Percentiles rank a stretch among this genome's conserved stretches.
These are phyloP conservation scores for Ophiocordyceps australis DNA, from an alignment of 2,329 filamentous ascomycete species.

Conservation along the genomic window DNA sequence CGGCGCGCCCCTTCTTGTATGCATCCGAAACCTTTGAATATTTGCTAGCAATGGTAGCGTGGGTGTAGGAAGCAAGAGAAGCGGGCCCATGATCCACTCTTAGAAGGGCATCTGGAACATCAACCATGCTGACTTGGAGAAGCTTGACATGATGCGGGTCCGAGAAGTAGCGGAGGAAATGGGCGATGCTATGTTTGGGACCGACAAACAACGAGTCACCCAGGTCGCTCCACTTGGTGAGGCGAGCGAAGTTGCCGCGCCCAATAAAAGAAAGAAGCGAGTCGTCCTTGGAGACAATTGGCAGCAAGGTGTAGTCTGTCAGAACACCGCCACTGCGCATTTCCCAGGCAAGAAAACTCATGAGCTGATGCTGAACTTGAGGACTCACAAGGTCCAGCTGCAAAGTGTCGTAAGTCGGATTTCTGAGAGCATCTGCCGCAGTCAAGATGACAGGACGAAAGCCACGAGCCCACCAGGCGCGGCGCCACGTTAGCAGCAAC, in stretches of 20 bases:
- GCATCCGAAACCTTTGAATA: slow-evolving; percentile 52
- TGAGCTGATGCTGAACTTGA: slow-evolving; percentile 48
- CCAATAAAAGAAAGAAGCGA: slow-evolving; percentile 54
- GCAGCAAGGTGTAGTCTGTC: slow-evolving; percentile 61
- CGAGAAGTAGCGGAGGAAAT: slow-evolving; percentile 42
- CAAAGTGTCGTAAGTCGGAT: slow-evolving; percentile 58
- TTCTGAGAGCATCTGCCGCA: slow-evolving; percentile 62
- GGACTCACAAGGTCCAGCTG: slow-evolving; percentile 43
- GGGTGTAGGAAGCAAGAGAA: slow-evolving; percentile 64
- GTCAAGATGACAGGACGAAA: slow-evolving; percentile 74
- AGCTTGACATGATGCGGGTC: slow-evolving; percentile 32
- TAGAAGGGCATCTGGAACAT: slow-evolving; percentile 41
- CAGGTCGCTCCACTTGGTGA: slow-evolving; percentile 59
- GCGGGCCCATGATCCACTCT: slow-evolving; percentile 43
- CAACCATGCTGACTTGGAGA: slow-evolving; percentile 44
- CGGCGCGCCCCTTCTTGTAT: slow-evolving; percentile 33
- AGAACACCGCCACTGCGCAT: slow-evolving; percentile 75
- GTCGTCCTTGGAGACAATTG: slow-evolving; percentile 66
- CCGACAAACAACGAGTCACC: slow-evolving; percentile 59
- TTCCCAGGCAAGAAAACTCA: slow-evolving; percentile 85
- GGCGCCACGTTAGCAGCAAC: slow-evolving; percentile 70
- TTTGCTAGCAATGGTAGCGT: slow-evolving; percentile 37
- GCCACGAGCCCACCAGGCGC: slow-evolving; percentile 90
- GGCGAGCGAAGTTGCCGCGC: slow-evolving; percentile 51
- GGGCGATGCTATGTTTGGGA: slow-evolving; percentile 41